phyloP scores from a whole-genome alignment of 2,329 filamentous ascomycete genomes.

The Colletotrichum musae region DNA sequence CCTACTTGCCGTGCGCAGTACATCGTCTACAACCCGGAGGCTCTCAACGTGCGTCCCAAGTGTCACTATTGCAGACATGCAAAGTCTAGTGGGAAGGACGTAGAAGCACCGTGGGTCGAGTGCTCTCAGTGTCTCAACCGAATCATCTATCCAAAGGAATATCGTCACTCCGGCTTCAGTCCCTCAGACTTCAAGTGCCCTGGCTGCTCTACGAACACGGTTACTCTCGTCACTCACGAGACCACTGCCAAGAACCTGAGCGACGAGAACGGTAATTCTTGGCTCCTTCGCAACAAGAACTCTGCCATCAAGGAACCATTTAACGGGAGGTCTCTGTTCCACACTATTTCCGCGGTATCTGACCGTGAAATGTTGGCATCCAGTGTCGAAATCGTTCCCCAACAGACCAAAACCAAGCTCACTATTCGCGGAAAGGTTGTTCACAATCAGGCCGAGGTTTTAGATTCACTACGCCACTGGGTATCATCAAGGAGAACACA shows the following conservation, averaged over 20 bases:
- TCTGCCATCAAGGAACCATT: slow-evolving; percentile 54
- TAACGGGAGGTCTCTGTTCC: slow-evolving; percentile 56
- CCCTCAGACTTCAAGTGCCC: slow-evolving; percentile 55
- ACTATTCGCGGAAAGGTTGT: slow-evolving; percentile 57
- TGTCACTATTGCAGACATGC: slow-evolving; percentile 62
- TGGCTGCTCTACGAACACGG: slow-evolving; percentile 53
- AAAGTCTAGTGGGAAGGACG: slow-evolving; percentile 1
- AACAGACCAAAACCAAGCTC: slow-evolving; percentile 41
- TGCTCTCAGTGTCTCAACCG: slow-evolving; percentile 61
- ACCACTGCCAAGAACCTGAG: slow-evolving; percentile 55
- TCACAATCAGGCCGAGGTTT: slow-evolving; percentile 55
- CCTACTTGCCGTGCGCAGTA: slow-evolving; percentile 63
- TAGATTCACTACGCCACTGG: slow-evolving; percentile 53
- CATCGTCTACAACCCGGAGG: slow-evolving; percentile 60
- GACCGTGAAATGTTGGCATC: slow-evolving; percentile 52
- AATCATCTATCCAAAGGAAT: slow-evolving; percentile 62
- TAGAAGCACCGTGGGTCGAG: slow-evolving; percentile 57
- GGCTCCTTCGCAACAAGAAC: slow-evolving; percentile 60
- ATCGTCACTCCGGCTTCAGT: slow-evolving; percentile 54
- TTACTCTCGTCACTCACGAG: slow-evolving; percentile 54
- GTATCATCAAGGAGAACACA: slow-evolving; percentile 55
- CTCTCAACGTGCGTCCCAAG: slow-evolving; percentile 61
- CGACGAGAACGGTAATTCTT: slow-evolving; percentile 58
- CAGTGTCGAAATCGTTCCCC: slow-evolving; percentile 55
- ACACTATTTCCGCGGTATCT: slow-evolving; percentile 51